These are phyloP conservation scores for Carex parvula DNA, from an alignment of 176 grass and related monocot species.

Conservation along the genomic window DNA sequence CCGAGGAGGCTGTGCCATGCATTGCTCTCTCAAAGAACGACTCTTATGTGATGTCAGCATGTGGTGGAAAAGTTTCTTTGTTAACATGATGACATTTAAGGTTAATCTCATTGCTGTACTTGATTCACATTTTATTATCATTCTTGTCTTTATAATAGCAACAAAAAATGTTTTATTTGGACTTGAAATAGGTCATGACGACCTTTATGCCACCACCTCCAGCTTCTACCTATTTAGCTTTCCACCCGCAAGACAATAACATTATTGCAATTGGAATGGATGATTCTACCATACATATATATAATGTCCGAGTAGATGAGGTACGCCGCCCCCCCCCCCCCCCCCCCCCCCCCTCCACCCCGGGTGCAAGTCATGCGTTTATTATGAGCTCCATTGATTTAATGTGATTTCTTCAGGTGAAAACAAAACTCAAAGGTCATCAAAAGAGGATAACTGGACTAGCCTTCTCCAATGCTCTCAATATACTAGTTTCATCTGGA, in stretches of 20 bases:
- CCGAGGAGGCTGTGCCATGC: conserved; percentile 76
- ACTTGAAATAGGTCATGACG: conserved; percentile 81
- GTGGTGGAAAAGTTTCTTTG: conserved; percentile 93
- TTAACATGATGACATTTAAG: conserved; percentile 99
- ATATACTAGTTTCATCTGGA: conserved; percentile 91
- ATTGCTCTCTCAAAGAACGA: conserved; percentile 98
- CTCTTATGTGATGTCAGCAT: conserved; percentile 98
- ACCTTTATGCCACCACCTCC: conserved; percentile 91
- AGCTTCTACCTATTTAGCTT: conserved; percentile 91
- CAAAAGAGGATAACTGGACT: conserved; percentile 90
- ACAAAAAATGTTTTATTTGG: conserved; percentile 17
- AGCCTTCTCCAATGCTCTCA: conserved; percentile 71
- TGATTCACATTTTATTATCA: conserved; percentile 11
- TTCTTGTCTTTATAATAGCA: conserved; percentile 4
- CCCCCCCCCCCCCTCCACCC: not conserved
- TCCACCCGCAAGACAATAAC: conserved; percentile 97
- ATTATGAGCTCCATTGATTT: conserved; percentile 29
- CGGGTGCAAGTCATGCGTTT: conserved; percentile 15
- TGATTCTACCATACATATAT: conserved; percentile 99
- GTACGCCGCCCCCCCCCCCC: conserved; percentile 15
- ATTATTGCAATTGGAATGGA: conserved; percentile 99
- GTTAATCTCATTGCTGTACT: conserved; percentile 32
- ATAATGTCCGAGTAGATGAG: conserved; percentile 99
- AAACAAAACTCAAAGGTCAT: conserved; percentile 90
- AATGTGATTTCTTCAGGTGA: conserved; percentile 54